Conservation (phyloP, 73 alveolate species). For the Tetrahymena thermophila region DNA sequence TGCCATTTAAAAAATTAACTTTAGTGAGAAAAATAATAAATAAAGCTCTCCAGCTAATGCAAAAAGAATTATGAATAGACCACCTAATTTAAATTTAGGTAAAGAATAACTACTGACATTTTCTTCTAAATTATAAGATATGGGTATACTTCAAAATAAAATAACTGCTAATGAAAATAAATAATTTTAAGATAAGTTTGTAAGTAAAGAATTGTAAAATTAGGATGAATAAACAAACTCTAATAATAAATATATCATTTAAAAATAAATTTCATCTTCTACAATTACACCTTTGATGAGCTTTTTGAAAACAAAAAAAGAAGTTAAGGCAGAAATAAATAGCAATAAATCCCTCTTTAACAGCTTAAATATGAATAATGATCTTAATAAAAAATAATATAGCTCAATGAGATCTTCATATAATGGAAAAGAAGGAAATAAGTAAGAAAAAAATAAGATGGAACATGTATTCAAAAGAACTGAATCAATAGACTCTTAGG, state of each 20-base stretch:
- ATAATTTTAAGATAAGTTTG: too few relatives aligned
- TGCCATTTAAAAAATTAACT: too few relatives aligned
- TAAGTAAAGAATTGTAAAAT: too few relatives aligned
- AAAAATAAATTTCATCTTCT: neutral
- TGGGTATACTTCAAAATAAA: neutral
- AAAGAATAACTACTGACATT: neutral
- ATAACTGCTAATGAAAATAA: too few relatives aligned
- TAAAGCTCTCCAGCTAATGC: neutral
- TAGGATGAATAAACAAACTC: neutral
- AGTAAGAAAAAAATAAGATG: neutral
- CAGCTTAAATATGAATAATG: neutral
- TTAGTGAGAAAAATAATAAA: too few relatives aligned
- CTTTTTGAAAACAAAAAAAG: neutral
- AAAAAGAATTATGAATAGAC: neutral
- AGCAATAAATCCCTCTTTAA: neutral
- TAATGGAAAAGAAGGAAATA: neutral
- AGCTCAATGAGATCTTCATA: neutral
- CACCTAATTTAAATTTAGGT: neutral
- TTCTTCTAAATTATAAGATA: neutral
- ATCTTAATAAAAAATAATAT: neutral
- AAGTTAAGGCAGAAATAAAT: neutral
- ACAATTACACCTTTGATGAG: neutral
- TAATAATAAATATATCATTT: neutral
- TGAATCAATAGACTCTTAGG: neutral
- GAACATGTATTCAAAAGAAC: neutral